Evolutionary conservation across 2,329 filamentous ascomycete species (phyloP), one percentile per base, ranked within the genome.

Genomic region (Neonectria hederae): DNA sequence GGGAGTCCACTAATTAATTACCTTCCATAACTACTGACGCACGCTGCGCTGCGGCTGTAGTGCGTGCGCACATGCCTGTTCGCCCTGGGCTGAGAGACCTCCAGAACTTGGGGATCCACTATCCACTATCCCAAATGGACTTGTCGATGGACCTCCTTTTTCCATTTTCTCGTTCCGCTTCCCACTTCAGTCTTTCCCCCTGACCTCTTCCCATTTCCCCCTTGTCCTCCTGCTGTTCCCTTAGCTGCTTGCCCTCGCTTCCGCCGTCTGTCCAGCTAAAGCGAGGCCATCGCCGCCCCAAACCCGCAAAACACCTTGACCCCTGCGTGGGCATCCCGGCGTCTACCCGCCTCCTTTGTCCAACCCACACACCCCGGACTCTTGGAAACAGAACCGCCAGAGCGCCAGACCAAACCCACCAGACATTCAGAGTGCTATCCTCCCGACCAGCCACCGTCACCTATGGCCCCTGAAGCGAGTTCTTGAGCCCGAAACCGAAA

Each of bases 101-200:
- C 61, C 59, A 73, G 63, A 55, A 52, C 56, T 54, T 61, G 66
- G 56, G 67, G 71, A 63, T 65, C 71, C 71, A 69, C 67, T 66
- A 66, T 63, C 46, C 46, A 30, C 66, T 66, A 66, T 63, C 48
- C 48, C n/a, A 60, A 62, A 66, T 59, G 53, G 65, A 58, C 64
- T 59, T 64, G 55, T 70, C 60, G 62, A 74, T 67, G 65, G 65
- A 66, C 70, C 72, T 74, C 72, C 72, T 74, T 74, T 73, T 74
- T 61, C 46, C 54, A 59, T 28, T 42, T 46, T 53, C 22, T 11
- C 21, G 26, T 21, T 72, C 63, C 43, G 58, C 52, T 60, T 65
- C 52, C 60, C 35, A 38, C 35, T 53, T 14, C 17, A n/a, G 24
- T n/a, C 53, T 53, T 65, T 52, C 59, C 28, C 54, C 65, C 72